phyloP scores from a whole-genome alignment of 345 rosid species.

The Eucalyptus rudis region DNA sequence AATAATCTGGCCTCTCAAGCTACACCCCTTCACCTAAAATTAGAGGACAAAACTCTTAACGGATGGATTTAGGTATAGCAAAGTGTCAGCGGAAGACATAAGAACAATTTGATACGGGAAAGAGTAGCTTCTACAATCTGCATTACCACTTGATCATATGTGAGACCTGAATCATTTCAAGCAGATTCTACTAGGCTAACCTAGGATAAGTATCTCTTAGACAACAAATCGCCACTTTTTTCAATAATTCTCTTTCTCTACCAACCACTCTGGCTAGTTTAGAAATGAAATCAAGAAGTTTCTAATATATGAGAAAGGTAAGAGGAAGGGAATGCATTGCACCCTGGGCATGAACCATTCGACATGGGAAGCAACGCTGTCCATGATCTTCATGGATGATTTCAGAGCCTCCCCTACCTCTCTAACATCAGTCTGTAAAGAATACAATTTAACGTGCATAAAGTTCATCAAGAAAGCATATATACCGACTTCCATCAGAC shows the following conservation, averaged over 20 bases:
- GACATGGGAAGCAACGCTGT: conserved; percentile 23
- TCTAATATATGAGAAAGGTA: not conserved
- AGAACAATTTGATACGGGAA: not conserved
- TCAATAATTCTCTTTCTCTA: conserved; percentile 41
- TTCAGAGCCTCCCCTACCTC: conserved; percentile 48
- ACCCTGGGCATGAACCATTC: conserved; percentile 54
- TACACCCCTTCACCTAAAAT: conserved; percentile 42
- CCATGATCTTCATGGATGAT: conserved; percentile 50
- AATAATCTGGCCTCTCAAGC: conserved; percentile 48
- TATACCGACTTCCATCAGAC: conserved; percentile 23
- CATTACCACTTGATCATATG: not conserved
- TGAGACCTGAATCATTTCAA: not conserved
- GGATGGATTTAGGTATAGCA: not conserved
- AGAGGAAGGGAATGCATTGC: not conserved
- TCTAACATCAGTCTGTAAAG: conserved; percentile 40
- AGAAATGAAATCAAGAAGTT: conserved; percentile 17
- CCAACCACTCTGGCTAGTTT: conserved; percentile 59
- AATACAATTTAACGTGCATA: not conserved
- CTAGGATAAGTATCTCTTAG: conserved; percentile 31
- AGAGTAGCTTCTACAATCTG: not conserved
- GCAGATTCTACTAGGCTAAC: conserved; percentile 12
- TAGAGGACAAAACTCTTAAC: not conserved
- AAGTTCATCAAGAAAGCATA: not conserved
- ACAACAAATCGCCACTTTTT: conserved; percentile 52
- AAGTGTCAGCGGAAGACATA: not conserved